Base-by-base conservation (phyloP, 352 stramenopile species). In the Phytophthora hibernalis region DNA sequence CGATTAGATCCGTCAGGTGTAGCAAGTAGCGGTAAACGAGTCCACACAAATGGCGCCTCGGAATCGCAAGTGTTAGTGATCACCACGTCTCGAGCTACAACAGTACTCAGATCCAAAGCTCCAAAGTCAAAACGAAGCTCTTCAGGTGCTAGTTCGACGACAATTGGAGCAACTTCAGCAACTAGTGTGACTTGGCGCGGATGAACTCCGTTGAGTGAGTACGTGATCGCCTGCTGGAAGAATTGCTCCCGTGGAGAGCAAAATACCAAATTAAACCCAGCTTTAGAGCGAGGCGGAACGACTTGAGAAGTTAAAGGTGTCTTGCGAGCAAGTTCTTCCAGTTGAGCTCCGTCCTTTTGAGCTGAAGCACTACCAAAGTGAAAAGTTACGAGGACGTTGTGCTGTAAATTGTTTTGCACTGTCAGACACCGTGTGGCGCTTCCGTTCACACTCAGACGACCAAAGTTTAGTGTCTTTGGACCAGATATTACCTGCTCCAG, bases 1-100 rank as follows among this genome's bases (percentile, higher is more conserved):
- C 80, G 70, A 21, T 18, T 35, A 6, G 40, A 59, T 8, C 49
- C 58, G 40, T 77, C 64, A 11, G 54, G 64, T 6, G 64, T 77
- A 6, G 64, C 58, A 7, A 61, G 18, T 5, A 58, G 9, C 3
- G 51, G 24, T 44, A 60, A 55, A 15, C 26, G 62, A 16, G 35
- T 82, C 95, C 95, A 98, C 13, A 73, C 28, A 61, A 97, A 98
- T 5, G 90, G 72, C 7, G 93, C 95, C 8, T 79, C 61, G 0
- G 90, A 95, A 38, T 98, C 96, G 42, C 94, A 96, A 2, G 92
- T 94, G 68, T 98, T 98, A 0, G 80, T 92, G 24, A 98, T 60
- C 9, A 79, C 67, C 1, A 98, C 56, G 5, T 93, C 80, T 22
- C 86, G 70, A 18, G 72, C 51, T 48, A 96, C 76, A 0, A 70